Percentiles rank a stretch among this genome's conserved stretches.
phyloP scores from a whole-genome alignment of 2,329 filamentous ascomycete species.

The Hypoxylon sp. region DNA sequence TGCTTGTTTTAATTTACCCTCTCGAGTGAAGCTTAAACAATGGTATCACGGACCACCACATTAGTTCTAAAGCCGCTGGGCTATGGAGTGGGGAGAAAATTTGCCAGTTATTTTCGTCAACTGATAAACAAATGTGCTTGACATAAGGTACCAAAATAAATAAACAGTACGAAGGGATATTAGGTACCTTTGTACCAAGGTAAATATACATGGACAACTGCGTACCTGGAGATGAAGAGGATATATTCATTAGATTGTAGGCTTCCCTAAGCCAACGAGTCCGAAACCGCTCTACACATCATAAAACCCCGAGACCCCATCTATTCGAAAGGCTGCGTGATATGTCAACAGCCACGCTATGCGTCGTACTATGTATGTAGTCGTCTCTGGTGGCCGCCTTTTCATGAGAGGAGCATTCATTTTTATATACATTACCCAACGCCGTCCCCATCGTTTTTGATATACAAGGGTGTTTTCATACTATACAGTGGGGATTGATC shows the following conservation, averaged over 20 bases:
- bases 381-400: conserved; percentile 45
- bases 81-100: neutral
- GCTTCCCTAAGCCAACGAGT: conserved; percentile 18
- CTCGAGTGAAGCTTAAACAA: conserved; percentile 1
- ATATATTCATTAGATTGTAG: conserved; percentile 41
- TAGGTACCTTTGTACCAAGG: neutral
- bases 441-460: conserved; percentile 46
- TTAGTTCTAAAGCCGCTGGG: neutral
- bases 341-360: conserved; percentile 35
- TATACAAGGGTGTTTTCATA: conserved; percentile 47
- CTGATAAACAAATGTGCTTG: neutral
- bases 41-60: neutral
- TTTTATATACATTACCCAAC: conserved; percentile 53
- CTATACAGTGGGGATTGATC: conserved; percentile 40
- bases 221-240: conserved; percentile 27
- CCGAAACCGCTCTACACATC: conserved; percentile 37
- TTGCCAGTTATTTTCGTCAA: neutral
- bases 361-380: conserved; percentile 31
- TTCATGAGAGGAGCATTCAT: conserved; percentile 53
- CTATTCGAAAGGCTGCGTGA: conserved; percentile 35
- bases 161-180: neutral
- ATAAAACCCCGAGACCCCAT: conserved; percentile 36
- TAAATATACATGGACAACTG: conserved; percentile 7
- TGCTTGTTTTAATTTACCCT: conserved; percentile 9
- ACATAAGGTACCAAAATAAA: neutral